A percentile compares a stretch with the other conserved stretches of the same genome.
Evolutionary conservation across 139 green algal species (phyloP).

Genomic region (Dunaliella primolecta): DNA sequence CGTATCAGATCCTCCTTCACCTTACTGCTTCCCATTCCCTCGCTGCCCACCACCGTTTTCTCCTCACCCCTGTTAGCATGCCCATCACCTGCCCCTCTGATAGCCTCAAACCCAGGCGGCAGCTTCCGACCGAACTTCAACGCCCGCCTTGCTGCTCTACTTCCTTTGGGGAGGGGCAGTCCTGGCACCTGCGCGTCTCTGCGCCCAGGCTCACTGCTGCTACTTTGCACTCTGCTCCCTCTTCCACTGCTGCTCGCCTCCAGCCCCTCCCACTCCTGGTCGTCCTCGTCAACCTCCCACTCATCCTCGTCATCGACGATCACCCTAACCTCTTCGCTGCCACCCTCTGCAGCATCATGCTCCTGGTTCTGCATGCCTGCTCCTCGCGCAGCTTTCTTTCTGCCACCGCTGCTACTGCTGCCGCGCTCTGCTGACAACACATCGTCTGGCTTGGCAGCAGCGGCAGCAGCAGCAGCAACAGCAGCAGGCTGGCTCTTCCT

Average conservation of each 20-base stretch:
- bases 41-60: neutral
- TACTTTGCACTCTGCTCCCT: neutral
- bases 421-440: neutral
- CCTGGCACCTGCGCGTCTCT: neutral
- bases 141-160: neutral
- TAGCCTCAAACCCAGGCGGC: neutral
- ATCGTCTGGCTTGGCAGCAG: too few relatives aligned
- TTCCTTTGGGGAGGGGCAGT: too few relatives aligned
- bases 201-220: neutral
- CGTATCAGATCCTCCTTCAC: constrained; percentile 19
- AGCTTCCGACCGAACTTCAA: neutral
- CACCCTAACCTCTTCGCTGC: neutral
- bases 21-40: constrained; percentile 1
- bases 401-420: neutral
- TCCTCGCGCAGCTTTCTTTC: neutral
- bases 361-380: neutral
- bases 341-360: neutral
- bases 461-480: too few relatives aligned
- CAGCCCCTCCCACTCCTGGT: constrained; percentile 8
- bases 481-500: too few relatives aligned
- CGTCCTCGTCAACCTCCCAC: constrained; percentile 16
- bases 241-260: neutral
- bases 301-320: constrained; percentile 16
- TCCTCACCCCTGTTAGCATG: neutral
- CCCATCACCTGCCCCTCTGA: neutral